Evolutionary conservation across 352 stramenopile species (phyloP), one percentile per base, ranked within the genome.

Genomic region (Phytophthora pluvialis): DNA sequence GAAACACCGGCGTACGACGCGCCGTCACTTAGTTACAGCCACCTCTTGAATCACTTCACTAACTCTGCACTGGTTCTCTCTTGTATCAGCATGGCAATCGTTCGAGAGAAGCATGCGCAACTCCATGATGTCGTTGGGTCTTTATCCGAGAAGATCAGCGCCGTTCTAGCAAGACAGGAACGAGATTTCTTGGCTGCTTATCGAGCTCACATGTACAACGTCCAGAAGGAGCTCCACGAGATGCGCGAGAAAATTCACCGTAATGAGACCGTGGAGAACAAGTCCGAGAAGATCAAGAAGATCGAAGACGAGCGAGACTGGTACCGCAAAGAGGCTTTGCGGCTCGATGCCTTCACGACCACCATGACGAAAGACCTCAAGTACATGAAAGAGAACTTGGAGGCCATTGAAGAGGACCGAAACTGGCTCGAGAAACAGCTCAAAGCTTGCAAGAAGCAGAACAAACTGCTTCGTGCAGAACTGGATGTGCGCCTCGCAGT

Each of bases 181-280:
- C 91, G 92, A 18, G 93, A 98, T 51, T 98, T 98, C 49, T 66
- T 98, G 9, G 88, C 89, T 13, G 93, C 93, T 2, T 98, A 98
- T 52, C 85, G 93, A n/a, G 89, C 92, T 9, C 93, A 98, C 68
- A 98, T 98, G 93, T 98, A 97, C 76, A 98, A 91, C 33, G 93
- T 98, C 8, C 93, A 98, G 67, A 97, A 97, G 65, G 93, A 98
- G 64, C 81, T 98, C 9, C 89, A 97, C 31, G 90, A 97, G 36
- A 90, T 96, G 62, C 88, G 94, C 25, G 88, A 97, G 52, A 91
- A 90, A 62, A 83, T 97, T 53, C 81, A 95, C 59, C 83, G 90
- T 44, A 97, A 98, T 52, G 93, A 97, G 60, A 92, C 83, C 1
- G 67, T 88, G 2, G 83, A 92, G 58, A 94, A 93, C 78, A 94